These are phyloP conservation scores for Dorcoceras hygrometricum DNA, from an alignment of 257 asterid species.

Conservation along the genomic window DNA sequence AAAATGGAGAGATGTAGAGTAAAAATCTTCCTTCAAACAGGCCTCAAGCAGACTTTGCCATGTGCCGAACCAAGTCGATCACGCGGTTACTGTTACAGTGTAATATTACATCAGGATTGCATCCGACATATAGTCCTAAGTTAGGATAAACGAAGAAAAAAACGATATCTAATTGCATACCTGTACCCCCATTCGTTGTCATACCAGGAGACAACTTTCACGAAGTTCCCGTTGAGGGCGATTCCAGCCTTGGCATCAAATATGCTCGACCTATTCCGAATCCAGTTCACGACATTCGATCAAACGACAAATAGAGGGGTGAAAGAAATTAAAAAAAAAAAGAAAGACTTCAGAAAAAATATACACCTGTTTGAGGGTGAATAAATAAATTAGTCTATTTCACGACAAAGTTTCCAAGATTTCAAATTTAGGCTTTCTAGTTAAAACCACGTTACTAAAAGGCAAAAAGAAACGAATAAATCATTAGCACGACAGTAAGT, in stretches of 20 bases:
- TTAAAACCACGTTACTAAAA: no score
- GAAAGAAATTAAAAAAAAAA: not conserved
- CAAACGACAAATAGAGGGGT: not conserved
- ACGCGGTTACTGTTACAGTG: constrained; percentile 47
- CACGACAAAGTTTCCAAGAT: not conserved
- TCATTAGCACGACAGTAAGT: not conserved
- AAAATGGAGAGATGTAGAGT: not conserved
- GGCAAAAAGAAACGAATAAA: no score
- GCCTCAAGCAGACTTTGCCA: constrained; percentile 43
- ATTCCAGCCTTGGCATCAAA: constrained; percentile 68
- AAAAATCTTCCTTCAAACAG: constrained; percentile 1
- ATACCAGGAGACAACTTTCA: constrained; percentile 57
- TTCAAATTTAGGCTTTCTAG: not conserved
- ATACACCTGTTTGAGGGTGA: not conserved
- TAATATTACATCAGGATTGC: not conserved
- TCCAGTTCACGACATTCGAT: not conserved
- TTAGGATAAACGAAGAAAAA: not conserved
- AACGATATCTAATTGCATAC: constrained; percentile 21
- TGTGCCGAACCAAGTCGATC: constrained; percentile 55
- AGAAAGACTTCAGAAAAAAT: not conserved
- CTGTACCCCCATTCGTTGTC: constrained; percentile 76
- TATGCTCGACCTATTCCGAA: constrained; percentile 51
- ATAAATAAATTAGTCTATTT: no score
- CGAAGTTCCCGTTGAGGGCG: constrained; percentile 49
- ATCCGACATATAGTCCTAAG: not conserved